Evolutionary conservation across 352 stramenopile genomes (phyloP).

Genomic region (Blastocystis sp.): DNA sequence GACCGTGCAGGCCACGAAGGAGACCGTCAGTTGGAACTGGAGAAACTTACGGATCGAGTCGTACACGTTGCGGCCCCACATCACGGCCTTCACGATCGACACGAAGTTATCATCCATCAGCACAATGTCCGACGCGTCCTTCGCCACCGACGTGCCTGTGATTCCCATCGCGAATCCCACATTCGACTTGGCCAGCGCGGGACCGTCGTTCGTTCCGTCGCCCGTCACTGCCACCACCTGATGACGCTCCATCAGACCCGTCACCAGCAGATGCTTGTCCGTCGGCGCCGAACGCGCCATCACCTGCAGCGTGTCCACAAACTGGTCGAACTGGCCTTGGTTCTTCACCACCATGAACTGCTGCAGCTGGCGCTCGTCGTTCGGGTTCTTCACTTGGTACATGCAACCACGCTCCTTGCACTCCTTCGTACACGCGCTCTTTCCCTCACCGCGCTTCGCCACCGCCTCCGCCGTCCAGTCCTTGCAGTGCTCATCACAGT

Average conservation of each 20-base stretch:
- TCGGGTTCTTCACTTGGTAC: slow-evolving; percentile 40
- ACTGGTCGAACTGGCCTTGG: slow-evolving; percentile 50
- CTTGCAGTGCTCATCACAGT: background rate
- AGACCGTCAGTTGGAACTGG: slow-evolving; percentile 87
- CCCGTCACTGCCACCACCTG: slow-evolving; percentile 92
- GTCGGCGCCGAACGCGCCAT: slow-evolving; percentile 47
- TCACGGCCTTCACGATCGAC: slow-evolving; percentile 87
- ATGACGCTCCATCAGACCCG: slow-evolving; percentile 59
- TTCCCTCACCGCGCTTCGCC: background rate
- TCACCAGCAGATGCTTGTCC: slow-evolving; percentile 60
- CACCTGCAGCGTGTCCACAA: slow-evolving; percentile 41
- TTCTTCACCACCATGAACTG: slow-evolving; percentile 38
- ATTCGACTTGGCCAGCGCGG: slow-evolving; percentile 75
- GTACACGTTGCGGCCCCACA: slow-evolving; percentile 89
- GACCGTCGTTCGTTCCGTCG: slow-evolving; percentile 96
- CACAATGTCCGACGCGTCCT: slow-evolving; percentile 92
- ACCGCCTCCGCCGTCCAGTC: slow-evolving; percentile 11
- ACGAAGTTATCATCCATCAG: slow-evolving; percentile 93
- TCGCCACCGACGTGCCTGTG: slow-evolving; percentile 88
- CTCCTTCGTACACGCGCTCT: background rate
- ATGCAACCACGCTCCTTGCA: slow-evolving; percentile 38
- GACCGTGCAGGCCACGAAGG: slow-evolving; percentile 77
- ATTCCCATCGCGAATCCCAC: slow-evolving; percentile 85
- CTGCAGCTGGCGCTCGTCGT: slow-evolving; percentile 31
- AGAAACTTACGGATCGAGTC: slow-evolving; percentile 89